These are phyloP conservation scores for Penicillium decumbens DNA, from an alignment of 2,329 filamentous ascomycete genomes.

Conservation along the genomic window DNA sequence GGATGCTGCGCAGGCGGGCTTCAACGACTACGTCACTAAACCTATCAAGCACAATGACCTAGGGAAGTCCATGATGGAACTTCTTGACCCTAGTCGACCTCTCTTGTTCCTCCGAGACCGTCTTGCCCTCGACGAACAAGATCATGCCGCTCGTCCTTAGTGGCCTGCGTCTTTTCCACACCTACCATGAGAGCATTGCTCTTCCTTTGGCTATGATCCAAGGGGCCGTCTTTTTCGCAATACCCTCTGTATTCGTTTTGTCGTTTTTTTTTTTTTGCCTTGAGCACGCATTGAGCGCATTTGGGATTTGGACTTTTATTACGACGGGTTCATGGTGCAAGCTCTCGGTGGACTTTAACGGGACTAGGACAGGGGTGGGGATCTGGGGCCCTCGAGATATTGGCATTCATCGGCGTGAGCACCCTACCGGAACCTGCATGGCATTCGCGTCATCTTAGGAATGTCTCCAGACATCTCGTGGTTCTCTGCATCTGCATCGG, in stretches of 20 bases:
- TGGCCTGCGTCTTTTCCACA: background rate
- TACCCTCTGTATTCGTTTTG: background rate
- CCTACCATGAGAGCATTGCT: background rate
- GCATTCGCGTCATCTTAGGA: background rate
- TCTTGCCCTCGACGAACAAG: constrained; percentile 22
- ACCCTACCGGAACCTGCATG: background rate
- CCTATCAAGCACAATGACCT: constrained; percentile 49
- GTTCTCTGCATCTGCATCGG: constrained; percentile 12
- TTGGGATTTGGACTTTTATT: constrained; percentile 6
- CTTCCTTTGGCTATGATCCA: background rate
- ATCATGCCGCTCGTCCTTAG: constrained; percentile 13
- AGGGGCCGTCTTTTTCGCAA: constrained; percentile 1
- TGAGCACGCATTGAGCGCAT: constrained; percentile 8
- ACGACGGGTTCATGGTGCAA: constrained; percentile 4
- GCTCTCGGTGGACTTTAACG: background rate
- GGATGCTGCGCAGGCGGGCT: constrained; percentile 44
- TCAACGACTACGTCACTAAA: constrained; percentile 50
- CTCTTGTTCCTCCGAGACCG: constrained; percentile 43
- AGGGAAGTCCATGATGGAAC: constrained; percentile 48
- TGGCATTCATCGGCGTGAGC: background rate
- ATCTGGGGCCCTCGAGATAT: background rate
- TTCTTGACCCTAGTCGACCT: constrained; percentile 42
- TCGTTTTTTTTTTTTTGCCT: background rate
- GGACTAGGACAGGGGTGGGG: background rate
- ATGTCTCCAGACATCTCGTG: background rate